Evolutionary conservation across 176 grass and related monocot species (phyloP).

Genomic region (Oryza brachyantha): DNA sequence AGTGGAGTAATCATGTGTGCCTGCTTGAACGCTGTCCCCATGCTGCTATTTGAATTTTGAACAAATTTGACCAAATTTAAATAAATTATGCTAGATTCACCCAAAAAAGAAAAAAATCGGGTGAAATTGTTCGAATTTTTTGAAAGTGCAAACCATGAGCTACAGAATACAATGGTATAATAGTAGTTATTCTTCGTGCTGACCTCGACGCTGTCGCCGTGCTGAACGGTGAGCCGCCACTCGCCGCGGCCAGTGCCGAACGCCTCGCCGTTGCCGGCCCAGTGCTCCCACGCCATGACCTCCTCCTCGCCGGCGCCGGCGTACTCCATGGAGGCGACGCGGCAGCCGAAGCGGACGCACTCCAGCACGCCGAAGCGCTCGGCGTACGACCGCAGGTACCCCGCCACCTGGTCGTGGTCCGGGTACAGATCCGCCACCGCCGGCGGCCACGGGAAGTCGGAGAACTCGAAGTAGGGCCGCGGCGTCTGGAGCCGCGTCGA

Average conservation of each 20-base stretch:
- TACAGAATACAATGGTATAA: too few relatives aligned
- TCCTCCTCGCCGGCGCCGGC: constrained; percentile 36
- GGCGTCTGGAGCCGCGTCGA: constrained; percentile 57
- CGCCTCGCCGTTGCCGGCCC: constrained; percentile 58
- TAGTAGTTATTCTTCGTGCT: not conserved
- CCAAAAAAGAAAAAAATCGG: too few relatives aligned
- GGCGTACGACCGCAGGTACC: constrained; percentile 47
- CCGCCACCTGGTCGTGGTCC: constrained; percentile 37
- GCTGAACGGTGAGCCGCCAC: constrained; percentile 7
- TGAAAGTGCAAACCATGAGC: too few relatives aligned
- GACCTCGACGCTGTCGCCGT: not conserved
- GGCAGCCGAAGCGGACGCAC: constrained; percentile 39
- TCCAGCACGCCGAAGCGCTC: constrained; percentile 41
- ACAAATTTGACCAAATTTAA: too few relatives aligned
- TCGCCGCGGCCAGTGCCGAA: constrained; percentile 28
- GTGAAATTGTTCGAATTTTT: too few relatives aligned
- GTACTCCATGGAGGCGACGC: constrained; percentile 37
- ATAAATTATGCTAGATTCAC: too few relatives aligned
- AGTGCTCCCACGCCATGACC: constrained; percentile 37
- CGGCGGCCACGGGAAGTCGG: constrained; percentile 59
- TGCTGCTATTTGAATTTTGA: too few relatives aligned
- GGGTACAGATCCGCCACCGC: constrained; percentile 19
- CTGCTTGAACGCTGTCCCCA: too few relatives aligned
- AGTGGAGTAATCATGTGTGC: too few relatives aligned
- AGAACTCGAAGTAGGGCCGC: constrained; percentile 25